Conservation (phyloP, 2,329 filamentous ascomycete genomes). For the Seiridium unicorne region DNA sequence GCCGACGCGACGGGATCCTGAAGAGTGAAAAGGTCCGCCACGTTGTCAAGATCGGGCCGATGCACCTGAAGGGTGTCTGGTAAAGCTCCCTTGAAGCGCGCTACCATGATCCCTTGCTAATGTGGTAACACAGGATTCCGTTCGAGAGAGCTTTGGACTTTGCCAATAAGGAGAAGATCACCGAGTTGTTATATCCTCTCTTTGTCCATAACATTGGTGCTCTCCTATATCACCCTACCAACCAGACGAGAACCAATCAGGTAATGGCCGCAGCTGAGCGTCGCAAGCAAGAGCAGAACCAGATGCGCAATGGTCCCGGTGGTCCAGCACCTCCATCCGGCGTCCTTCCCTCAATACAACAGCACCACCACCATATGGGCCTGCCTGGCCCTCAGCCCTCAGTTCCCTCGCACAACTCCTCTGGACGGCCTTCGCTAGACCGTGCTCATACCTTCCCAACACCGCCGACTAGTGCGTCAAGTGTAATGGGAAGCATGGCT, state of each 20-base stretch:
- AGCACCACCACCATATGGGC: conserved; percentile 59
- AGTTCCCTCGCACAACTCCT: conserved; percentile 65
- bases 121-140: conserved; percentile 69
- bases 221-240: conserved; percentile 89
- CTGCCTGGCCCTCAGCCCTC: conserved; percentile 56
- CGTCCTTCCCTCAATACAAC: conserved; percentile 65
- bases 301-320: conserved; percentile 56
- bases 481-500: conserved; percentile 72
- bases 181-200: conserved; percentile 87
- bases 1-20: conserved; percentile 89
- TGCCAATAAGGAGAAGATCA: conserved; percentile 99
- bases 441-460: conserved; percentile 92
- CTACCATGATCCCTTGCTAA: conserved; percentile 9
- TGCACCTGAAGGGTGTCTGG: conserved; percentile 98
- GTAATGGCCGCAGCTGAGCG: conserved; percentile 84
- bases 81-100: conserved; percentile 44
- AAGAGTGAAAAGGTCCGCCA: conserved; percentile 97
- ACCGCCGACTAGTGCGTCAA: conserved; percentile 88
- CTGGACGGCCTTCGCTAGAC: conserved; percentile 75
- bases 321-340: conserved; percentile 47
- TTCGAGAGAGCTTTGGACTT: conserved; percentile 98
- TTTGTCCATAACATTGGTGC: conserved; percentile 98
- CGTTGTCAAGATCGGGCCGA: conserved; percentile 97
- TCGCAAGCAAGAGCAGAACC: conserved; percentile 68
- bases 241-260: conserved; percentile 77